Base-by-base conservation (phyloP, 345 rosid species). In the Gynandropsis gynandra region DNA sequence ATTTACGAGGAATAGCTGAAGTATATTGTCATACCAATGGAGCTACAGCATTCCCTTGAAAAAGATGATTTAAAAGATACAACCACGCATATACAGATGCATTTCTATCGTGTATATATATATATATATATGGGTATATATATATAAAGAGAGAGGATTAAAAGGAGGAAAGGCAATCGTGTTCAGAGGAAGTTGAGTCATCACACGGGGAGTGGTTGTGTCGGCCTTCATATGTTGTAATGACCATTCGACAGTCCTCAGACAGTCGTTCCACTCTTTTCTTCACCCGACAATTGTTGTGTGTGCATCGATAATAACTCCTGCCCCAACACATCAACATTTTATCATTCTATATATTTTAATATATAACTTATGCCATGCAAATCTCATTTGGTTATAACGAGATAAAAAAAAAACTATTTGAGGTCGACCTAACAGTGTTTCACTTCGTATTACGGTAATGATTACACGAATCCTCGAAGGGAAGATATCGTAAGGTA, bases 141-240 rank as follows among this genome's bases (percentile, higher is more conserved):
- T 9, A 29, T 11, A 19, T 20, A 29, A 42, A 10, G 10, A 40
- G 41, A 40, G 10, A 34, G 38, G 54, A 39, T 5, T 10, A 36
- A 47, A 83, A 89, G 11, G 89, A 72, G 50, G 82, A 52, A 67
- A 86, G 79, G 56, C 80, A 68, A 65, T 85, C 82, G 42, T 76
- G 83, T 21, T 86, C 92, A 5, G 94, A 83, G 12, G 88, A 76
- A 69, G 72, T 80, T 7, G 95, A 80, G 62, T 87, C 98, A 58
- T 86, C 88, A 39, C 78, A 81, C 4, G 94, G 96, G 55, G 82
- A 64, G 78, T 89, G 98, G 53, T 75, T 86, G 73, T 90, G 98
- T 68, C 98, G 80, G 42, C 98, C 98, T 82, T 90, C 98, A 16
- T 90, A 90, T 21, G 98, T 90, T 10, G 98, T 90, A 45, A 90